Evolutionary conservation across 2,329 filamentous ascomycete genomes (phyloP), one percentile per base, ranked within the genome.

Genomic region (Lomentospora prolificans): DNA sequence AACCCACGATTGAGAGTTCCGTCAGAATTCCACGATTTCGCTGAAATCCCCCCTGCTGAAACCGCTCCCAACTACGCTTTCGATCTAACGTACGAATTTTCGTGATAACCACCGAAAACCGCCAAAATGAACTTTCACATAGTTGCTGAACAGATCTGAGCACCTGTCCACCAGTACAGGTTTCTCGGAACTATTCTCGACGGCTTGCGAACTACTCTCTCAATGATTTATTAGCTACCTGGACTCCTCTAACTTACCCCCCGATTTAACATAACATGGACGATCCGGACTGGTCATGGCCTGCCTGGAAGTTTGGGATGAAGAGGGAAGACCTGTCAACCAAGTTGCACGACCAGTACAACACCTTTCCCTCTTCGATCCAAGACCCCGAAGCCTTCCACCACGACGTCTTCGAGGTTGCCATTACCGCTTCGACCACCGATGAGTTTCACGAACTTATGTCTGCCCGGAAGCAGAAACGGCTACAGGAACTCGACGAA

Each of bases 231-330:
- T 33, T 44, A 41, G 44, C 53, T 36, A 22, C 14, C 66, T 75
- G 24, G 67, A 64, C 31, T 54, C 50, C 54, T 60, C 36, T 57
- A 39, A 53, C 53, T 19, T 46, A 22, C 6, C 36, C 25, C 36
- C 41, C 39, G 9, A 25, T 24, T 44, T 41, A 39, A 25, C 33
- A 28, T 63, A 62, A 62, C 58, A 82, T 83, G 80, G 78, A 82
- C 67, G 79, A 81, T 56, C 73, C 72, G 30, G 71, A 67, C 60
- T 71, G 68, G 64, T 70, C 73, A 61, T 83, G 80, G 80, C 80
- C 80, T 46, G 75, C 76, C 62, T 83, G 80, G 79, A 82, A 82
- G 67, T 83, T 82, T 71, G 79, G 78, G 64, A 75, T 82, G 75
- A 81, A 79, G 72, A 75, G 74, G 64, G 74, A 76, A 57, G 79